Conservation (phyloP, 352 stramenopile species). For the Achlya hypogyna region DNA sequence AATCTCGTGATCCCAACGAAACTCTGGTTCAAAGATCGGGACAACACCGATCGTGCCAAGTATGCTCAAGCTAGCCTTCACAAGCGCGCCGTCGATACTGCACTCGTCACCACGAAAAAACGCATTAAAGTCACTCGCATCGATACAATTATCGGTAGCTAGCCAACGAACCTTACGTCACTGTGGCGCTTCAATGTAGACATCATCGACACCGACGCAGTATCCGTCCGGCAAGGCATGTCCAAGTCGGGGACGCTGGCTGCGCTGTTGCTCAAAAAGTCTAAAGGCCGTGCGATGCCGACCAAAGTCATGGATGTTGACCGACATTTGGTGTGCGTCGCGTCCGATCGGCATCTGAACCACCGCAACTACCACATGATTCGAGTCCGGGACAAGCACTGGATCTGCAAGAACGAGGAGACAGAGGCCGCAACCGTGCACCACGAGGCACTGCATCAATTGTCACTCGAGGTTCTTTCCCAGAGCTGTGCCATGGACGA, state of each 20-base stretch:
- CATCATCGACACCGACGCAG: neutral
- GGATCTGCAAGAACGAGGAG: conserved; percentile 13
- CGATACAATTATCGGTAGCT: neutral
- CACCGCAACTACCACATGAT: neutral
- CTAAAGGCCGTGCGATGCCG: too few species aligned
- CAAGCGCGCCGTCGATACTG: neutral
- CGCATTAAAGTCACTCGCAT: neutral
- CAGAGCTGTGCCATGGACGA: neutral
- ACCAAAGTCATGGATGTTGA: too few species aligned
- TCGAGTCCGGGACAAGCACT: conserved; percentile 6
- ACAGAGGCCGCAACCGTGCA: neutral
- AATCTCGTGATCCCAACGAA: neutral
- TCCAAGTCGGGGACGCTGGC: neutral
- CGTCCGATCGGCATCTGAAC: neutral
- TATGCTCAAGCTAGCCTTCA: too few species aligned
- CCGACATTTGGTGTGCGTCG: neutral
- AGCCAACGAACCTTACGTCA: neutral
- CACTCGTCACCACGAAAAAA: neutral
- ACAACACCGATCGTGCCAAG: neutral
- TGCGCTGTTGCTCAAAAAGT: neutral
- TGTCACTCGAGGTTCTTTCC: conserved; percentile 1
- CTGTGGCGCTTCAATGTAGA: neutral
- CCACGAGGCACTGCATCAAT: neutral
- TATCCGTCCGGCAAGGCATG: neutral
- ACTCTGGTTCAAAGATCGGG: neutral